Conservation (phyloP, 1,139 yeast genomes). For the Saccharomyces hybrid region DNA sequence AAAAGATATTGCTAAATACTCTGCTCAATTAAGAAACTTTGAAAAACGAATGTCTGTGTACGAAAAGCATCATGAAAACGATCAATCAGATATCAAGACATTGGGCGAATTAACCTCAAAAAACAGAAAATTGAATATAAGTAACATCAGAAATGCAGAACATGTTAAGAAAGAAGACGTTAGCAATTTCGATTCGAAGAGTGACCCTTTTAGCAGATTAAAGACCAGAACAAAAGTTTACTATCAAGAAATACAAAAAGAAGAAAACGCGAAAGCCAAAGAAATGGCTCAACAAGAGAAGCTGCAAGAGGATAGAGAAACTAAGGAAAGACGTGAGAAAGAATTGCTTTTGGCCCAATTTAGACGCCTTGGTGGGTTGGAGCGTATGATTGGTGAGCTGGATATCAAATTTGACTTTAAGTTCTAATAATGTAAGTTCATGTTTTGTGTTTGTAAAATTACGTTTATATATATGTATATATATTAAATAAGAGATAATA, state of each 20-base stretch:
- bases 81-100: conserved; percentile 32
- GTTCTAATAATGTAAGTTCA: conserved; percentile 16
- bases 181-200: conserved; percentile 40
- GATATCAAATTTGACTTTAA: conserved; percentile 41
- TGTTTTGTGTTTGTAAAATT: not conserved
- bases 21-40: conserved; percentile 34
- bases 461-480: not conserved
- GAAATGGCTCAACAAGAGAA: conserved; percentile 36
- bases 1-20: conserved; percentile 41
- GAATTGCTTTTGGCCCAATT: conserved; percentile 32
- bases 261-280: conserved; percentile 41
- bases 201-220: conserved; percentile 85
- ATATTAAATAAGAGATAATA: not conserved
- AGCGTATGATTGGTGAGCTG: conserved; percentile 40
- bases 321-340: conserved; percentile 33
- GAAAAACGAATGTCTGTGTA: conserved; percentile 44
- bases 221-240: conserved; percentile 81
- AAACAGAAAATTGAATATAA: conserved; percentile 73
- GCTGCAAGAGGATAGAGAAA: conserved; percentile 32
- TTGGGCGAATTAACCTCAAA: conserved; percentile 41
- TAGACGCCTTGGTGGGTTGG: conserved; percentile 39
- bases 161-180: conserved; percentile 44
- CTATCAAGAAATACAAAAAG: conserved; percentile 46
- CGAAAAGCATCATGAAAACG: conserved; percentile 33
- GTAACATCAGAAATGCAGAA: conserved; percentile 75